These are phyloP conservation scores for Xylariaceae sp. DNA, from an alignment of 2,329 filamentous ascomycete species.

Conservation along the genomic window DNA sequence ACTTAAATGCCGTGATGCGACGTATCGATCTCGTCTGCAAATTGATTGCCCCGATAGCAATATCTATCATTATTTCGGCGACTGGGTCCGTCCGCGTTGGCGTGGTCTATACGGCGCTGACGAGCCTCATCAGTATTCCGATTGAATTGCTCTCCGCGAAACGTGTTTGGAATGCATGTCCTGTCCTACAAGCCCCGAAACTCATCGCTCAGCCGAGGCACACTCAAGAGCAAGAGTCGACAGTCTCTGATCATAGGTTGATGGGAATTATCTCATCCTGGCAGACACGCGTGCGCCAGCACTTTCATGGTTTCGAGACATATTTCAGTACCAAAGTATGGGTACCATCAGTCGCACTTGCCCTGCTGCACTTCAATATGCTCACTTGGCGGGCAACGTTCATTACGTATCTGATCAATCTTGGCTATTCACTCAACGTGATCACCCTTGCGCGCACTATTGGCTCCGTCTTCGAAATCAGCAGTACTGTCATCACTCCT, in stretches of 20 bases:
- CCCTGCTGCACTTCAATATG: slow-evolving; percentile 51
- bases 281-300: slow-evolving; percentile 18
- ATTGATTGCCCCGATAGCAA: slow-evolving; percentile 48
- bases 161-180: slow-evolving; percentile 36
- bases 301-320: slow-evolving; percentile 29
- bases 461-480: slow-evolving; percentile 49
- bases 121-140: slow-evolving; percentile 39
- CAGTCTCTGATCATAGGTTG: background rate
- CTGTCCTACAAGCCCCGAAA: slow-evolving; percentile 30
- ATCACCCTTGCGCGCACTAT: slow-evolving; percentile 45
- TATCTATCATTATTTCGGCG: slow-evolving; percentile 43
- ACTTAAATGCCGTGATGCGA: slow-evolving; percentile 51
- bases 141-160: slow-evolving; percentile 38
- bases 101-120: slow-evolving; percentile 41
- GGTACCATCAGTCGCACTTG: slow-evolving; percentile 45
- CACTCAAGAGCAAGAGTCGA: background rate
- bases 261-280: slow-evolving; percentile 3
- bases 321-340: slow-evolving; percentile 38
- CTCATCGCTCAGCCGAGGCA: slow-evolving; percentile 5
- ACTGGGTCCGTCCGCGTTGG: slow-evolving; percentile 41
- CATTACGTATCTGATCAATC: slow-evolving; percentile 50
- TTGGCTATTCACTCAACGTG: slow-evolving; percentile 43
- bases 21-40: slow-evolving; percentile 57
- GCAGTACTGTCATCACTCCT: slow-evolving; percentile 50
- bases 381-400: slow-evolving; percentile 52